Base-by-base conservation (phyloP, 805 yeast species). In the Pichia paraexigua region DNA sequence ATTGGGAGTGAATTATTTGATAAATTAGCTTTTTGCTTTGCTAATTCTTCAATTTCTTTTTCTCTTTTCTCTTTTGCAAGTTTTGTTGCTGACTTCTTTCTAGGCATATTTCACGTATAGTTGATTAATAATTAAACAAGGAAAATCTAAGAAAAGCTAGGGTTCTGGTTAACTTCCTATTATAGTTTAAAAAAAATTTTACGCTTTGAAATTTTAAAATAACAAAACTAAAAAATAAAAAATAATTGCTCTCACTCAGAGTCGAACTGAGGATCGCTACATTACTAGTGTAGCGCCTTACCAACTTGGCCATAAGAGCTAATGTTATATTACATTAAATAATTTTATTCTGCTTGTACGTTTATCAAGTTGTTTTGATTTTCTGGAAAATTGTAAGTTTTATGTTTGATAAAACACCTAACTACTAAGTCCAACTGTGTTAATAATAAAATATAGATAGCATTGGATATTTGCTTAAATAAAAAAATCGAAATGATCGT, bases 11-110 rank as follows among this genome's bases (percentile, higher is more conserved):
- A 51, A 43, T 53, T 48, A 9, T 43, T 45, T 6, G 49, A 30
- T 12, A 32, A 12, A 7, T 45, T 28, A 4, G 20, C 27, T 13
- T 46, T 21, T 27, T 47, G 30, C 15, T 43, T 28, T 21, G 32
- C 39, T 15, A 35, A 27, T 21, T 37, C 21, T 22, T 25, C 42
- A 20, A 49, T 42, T 44, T 46, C 53, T n/a, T 49, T 42, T 22
- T 51, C 55, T 10, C 39, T 55, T 24, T 72, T 76, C 53, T 76
- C 82, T 63, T 71, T 74, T 12, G 91, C 91, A 62, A 71, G 83
- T 63, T 83, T 85, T 51, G 90, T 73, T 41, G 91, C 90, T 24
- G 92, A 84, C 75, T 87, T 87, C 82, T 87, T 87, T 79, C 95
- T 83, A 43, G 94, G 83, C 95, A 87, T 87, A 37, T 15, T 45